Base-by-base conservation (phyloP, 2,329 filamentous ascomycete genomes). In the Fusarium chlamydosporum region DNA sequence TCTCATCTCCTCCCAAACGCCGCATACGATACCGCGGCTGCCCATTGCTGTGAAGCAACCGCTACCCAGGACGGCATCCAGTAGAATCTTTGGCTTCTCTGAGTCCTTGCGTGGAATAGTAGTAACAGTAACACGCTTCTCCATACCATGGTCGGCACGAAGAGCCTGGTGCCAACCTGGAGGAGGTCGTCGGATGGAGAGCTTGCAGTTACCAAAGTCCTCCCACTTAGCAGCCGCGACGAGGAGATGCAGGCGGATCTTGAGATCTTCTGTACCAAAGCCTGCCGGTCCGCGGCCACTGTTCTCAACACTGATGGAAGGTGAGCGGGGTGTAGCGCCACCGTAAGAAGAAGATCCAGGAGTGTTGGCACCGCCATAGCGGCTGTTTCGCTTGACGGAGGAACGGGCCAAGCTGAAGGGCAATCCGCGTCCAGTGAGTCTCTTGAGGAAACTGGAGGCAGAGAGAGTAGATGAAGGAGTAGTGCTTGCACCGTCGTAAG, bases 31-130 rank as follows among this genome's bases (percentile, higher is more conserved):
- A 46, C 94, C 94, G 34, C 92, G 91, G 70, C 91, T 88, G 7
- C 93, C 94, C 63, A 97, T 88, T 18, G 92, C 84, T 70, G 94
- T 91, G 79, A 97, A 96, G 75, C 92, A 94, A 58, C 89, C 92
- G 76, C 94, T 93, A 12, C 91, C 91, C 3, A 97, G 83, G 47
- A 94, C 94, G 2, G 92, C 93, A 77, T 98, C 95, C 1, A 97
- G 84, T 35, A 97, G 79, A 2, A 91, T 84, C 64, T 89, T 83
- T 23, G 88, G 87, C 66, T 82, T 78, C 34, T 86, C 84, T 20
- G 79, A 77, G n/a, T 82, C 79, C 75, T 86, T 88, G 78, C 89
- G 88, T 2, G 89, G 90, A 74, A 93, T 90, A 7, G 89, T 89
- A 6, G 87, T 88, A 26, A 97, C 89, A 16, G 97, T 83, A 61